Base-by-base conservation (phyloP, 2,329 filamentous ascomycete genomes). In the Fusarium temperatum region DNA sequence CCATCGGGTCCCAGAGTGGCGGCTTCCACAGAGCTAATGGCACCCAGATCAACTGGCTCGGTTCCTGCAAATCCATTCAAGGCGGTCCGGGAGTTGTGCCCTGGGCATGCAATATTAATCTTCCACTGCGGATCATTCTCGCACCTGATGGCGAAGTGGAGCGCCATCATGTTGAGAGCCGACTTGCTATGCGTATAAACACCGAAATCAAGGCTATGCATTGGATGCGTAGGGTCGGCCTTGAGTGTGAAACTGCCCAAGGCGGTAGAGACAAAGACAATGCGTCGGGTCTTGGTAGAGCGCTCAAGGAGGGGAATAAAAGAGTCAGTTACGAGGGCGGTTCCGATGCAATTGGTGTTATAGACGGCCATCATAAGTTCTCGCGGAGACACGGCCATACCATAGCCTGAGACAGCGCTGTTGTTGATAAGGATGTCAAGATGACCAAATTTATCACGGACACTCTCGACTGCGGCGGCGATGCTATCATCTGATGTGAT, bases 371-470 rank as follows among this genome's bases (percentile, higher is more conserved):
- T 62, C 68, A 72, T 74, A 30, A 64, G 65, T 32, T 65, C 66
- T n/a, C 63, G 61, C 9, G 39, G 51, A 32, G 68, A 56, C 15
- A 54, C 24, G 12, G 51, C 20, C 32, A 73, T 42, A 13, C 58
- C 45, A 20, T 54, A 44, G 28, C 63, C 63, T 9, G 63, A 66
- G 59, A 73, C 68, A 59, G 65, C 58, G 36, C 74, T 73, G 58
- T 70, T 73, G 59, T 74, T 68, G 63, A 74, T 28, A 45, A 74
- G 68, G 20, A 74, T 58, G 30, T 74, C 71, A 13, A 74, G 68
- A 22, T 42, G 70, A 8, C 59, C 62, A n/a, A 70, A 75, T 5
- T 45, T 48, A 8, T 55, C 54, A 14, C 44, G 30, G 22, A 65
- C 39, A 20, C 61, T 32, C 39, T 56, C 32, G 51, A 28, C 58